Percentiles rank a stretch among this genome's conserved stretches.
phyloP scores from a whole-genome alignment of 495 filamentous ascomycete genomes.

The Talaromyces thailandensis region DNA sequence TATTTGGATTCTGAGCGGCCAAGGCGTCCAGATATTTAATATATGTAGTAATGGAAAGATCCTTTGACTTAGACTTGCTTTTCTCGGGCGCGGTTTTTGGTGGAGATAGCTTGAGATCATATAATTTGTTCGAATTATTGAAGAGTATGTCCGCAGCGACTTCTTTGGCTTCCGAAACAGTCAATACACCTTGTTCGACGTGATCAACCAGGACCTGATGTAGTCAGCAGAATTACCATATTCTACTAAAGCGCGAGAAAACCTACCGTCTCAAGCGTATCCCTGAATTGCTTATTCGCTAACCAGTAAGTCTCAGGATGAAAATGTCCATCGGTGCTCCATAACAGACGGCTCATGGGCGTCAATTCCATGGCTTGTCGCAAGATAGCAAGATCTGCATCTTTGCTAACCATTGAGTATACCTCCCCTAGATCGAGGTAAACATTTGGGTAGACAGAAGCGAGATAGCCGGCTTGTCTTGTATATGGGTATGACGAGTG shows the following conservation, averaged over 20 bases:
- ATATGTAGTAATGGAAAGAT: neutral
- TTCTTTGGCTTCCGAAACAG: slow-evolving; percentile 46
- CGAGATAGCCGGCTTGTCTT: slow-evolving; percentile 72
- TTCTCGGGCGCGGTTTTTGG: neutral
- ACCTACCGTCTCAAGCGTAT: slow-evolving; percentile 56
- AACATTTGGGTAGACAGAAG: slow-evolving; percentile 70
- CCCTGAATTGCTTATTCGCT: slow-evolving; percentile 68
- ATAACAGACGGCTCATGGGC: slow-evolving; percentile 69
- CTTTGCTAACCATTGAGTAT: slow-evolving; percentile 71
- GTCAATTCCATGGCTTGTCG: slow-evolving; percentile 68
- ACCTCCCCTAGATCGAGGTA: slow-evolving; percentile 84
- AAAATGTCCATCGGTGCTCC: slow-evolving; percentile 79
- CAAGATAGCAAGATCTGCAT: slow-evolving; percentile 68
- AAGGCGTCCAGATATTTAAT: slow-evolving; percentile 16
- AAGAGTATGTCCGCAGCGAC: slow-evolving; percentile 56
- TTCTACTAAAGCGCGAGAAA: neutral
- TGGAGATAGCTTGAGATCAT: slow-evolving; percentile 34
- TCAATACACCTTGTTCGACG: slow-evolving; percentile 48
- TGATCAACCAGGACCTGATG: slow-evolving; percentile 52
- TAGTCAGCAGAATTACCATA: neutral
- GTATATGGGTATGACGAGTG: slow-evolving; percentile 84
- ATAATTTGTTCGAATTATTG: slow-evolving; percentile 61
- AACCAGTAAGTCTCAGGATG: slow-evolving; percentile 79
- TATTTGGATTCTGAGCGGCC: slow-evolving; percentile 16
- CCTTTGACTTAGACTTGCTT: neutral